Base-by-base conservation (phyloP, 768 basidiomycete genomes). In the Suillus clintonianus region DNA sequence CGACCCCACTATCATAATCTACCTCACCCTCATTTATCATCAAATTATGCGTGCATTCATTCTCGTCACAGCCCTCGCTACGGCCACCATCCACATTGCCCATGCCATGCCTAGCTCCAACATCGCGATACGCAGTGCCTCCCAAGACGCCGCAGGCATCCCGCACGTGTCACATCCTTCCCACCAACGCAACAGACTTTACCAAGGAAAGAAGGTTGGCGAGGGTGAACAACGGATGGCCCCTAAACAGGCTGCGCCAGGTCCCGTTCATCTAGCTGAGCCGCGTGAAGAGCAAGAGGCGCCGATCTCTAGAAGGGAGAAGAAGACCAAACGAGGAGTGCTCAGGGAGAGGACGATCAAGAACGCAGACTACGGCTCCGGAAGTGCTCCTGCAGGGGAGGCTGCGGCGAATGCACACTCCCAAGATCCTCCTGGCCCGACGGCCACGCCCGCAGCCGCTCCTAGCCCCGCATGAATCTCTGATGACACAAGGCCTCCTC, bases 311-410 rank as follows among this genome's bases (percentile, higher is more conserved):
- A 57, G 39, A 57, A n/a, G 59, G 57, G 32, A 10, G 57, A 30
- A n/a, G 59, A 37, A 22, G 47, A 65, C 30, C 55, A 47, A 55
- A 62, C 36, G 42, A 32, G 53, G 62, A 1, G 45, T 5, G 24
- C 17, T 62, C 32, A 59, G 59, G 15, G 67, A 57, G 62, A 70
- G 73, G 59, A 67, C 64, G 67, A 64, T 73, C 51, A 67, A 54
- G 36, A 57, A 41, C 41, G 75, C 73, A 15, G 73, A 76, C 19
- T 76, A 74, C 67, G 76, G 73, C 50, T 37, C 69, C 22, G 67
- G 58, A 2, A 65, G 50, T 13, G 56, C 39, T 41, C 56, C 37
- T 24, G 55, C 55, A 24, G 36, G 55, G 15, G 19, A 56, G 22
- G 51, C 51, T 17, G 32, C 61, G 2, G 63, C 54, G 41, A 62